A percentile compares a stretch with the other conserved stretches of the same genome.
These are phyloP conservation scores for Claviceps sp. DNA, from an alignment of 2,329 filamentous ascomycete species.

Conservation along the genomic window DNA sequence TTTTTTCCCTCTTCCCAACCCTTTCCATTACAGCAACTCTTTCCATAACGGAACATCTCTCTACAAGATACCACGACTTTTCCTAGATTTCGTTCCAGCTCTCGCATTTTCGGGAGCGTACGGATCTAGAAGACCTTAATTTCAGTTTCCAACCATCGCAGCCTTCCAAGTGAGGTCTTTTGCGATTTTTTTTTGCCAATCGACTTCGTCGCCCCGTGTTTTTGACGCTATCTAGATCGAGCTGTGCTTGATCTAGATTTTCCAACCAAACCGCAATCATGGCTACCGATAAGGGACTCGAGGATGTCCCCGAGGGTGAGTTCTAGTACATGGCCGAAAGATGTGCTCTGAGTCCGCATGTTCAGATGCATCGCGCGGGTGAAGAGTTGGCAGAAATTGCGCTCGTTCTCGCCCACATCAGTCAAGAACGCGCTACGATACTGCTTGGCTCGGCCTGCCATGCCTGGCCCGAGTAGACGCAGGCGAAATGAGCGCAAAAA, in stretches of 20 bases:
- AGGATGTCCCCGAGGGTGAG: slow-evolving; percentile 93
- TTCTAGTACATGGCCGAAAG: slow-evolving; percentile 14
- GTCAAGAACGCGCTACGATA: background rate
- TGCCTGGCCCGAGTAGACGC: slow-evolving; percentile 1
- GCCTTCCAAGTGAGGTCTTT: slow-evolving; percentile 21
- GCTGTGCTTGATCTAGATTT: slow-evolving; percentile 64
- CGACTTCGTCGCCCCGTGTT: slow-evolving; percentile 24
- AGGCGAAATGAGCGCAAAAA: background rate
- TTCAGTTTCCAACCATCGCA: slow-evolving; percentile 18
- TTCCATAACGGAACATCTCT: slow-evolving; percentile 19
- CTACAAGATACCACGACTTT: slow-evolving; percentile 18
- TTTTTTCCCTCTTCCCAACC: slow-evolving; percentile 17
- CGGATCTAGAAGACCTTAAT: slow-evolving; percentile 31
- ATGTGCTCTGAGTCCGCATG: background rate
- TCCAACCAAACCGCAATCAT: slow-evolving; percentile 65
- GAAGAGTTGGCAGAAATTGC: background rate
- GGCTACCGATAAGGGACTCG: slow-evolving; percentile 96
- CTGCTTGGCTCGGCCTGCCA: background rate
- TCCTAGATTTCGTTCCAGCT: slow-evolving; percentile 29
- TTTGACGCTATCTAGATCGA: slow-evolving; percentile 50
- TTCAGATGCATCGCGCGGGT: background rate
- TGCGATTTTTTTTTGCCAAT: slow-evolving; percentile 22
- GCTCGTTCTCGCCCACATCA: background rate
- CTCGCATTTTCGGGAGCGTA: slow-evolving; percentile 32
- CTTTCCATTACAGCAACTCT: slow-evolving; percentile 8